Evolutionary conservation across 1,284 basidiomycete species (phyloP), one percentile per base, ranked within the genome.

Genomic region (Blastosporella zonata): DNA sequence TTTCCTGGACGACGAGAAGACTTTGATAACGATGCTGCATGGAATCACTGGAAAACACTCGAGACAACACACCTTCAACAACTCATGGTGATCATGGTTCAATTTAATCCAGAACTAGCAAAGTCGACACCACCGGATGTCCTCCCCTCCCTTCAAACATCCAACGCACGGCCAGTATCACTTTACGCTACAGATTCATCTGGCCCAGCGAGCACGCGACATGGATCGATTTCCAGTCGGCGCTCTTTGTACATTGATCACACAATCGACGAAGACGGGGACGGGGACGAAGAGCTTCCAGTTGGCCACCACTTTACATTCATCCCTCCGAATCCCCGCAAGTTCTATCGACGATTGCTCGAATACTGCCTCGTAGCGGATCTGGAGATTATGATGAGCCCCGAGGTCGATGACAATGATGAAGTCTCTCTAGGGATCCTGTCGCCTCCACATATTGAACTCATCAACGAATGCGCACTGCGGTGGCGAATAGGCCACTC

Each of bases 351-450:
- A 56, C 79, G 89, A 6, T 77, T 98, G 3, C 77, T 98, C 21
- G 87, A 91, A 59, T 74, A 82, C 45, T 96, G 94, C 62, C 79
- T 99, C 38, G 77, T 88, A 28, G 77, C 80, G 36, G 97, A 99
- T 66, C 73, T 99, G 43, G 91, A 95, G 62, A 81, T 86, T 29
- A 94, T 99, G 85, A 77, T 89, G 50, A 85, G 83, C 52, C 84
- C 84, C 8, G 85, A 88, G 38, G 84, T 97, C 28, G 88, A 93
- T 27, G 96, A 97, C 58, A 91, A 94, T 59, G 93, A 98, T 58
- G 94, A 99, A 69, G 96, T 99, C 2, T 93, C 93, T 1, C 72
- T 99, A 25, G 91, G 91, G 8, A 98, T 99, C 48, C 70, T 99
- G n/a, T 93, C 92, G 0, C 62, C 79, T 0, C 63, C 78, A 13